A percentile compares a stretch with the other conserved stretches of the same genome.
These are phyloP conservation scores for Dictyostelium firmibasis DNA, from an alignment of 78 protist species.

Conservation along the genomic window DNA sequence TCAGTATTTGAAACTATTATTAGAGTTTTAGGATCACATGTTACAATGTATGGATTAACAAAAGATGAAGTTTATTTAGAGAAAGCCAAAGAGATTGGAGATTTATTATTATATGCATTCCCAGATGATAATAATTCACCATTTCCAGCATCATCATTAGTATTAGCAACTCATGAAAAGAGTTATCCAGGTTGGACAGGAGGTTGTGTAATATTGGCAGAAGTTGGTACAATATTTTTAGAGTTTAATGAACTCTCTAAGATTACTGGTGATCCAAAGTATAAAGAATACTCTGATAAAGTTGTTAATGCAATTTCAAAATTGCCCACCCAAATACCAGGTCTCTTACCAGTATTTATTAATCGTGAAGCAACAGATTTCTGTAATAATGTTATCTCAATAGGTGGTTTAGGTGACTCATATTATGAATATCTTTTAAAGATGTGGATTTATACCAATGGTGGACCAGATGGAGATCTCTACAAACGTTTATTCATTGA, in stretches of 20 bases:
- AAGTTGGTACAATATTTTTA: constrained; percentile 90
- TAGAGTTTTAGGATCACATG: constrained; percentile 90
- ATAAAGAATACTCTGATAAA: background rate
- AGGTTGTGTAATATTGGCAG: constrained; percentile 81
- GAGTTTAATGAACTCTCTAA: constrained; percentile 86
- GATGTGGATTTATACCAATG: constrained; percentile 60
- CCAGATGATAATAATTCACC: background rate
- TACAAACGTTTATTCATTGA: constrained; percentile 73
- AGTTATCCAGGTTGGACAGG: constrained; percentile 48
- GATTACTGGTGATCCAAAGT: constrained; percentile 67
- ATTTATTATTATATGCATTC: constrained; percentile 72
- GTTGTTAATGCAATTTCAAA: background rate
- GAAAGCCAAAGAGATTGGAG: constrained; percentile 88
- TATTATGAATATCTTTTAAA: constrained; percentile 87
- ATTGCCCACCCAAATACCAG: background rate
- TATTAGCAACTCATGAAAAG: background rate
- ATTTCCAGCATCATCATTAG: constrained; percentile 27
- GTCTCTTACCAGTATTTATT: constrained; percentile 11
- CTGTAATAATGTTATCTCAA: background rate
- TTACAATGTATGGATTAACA: constrained; percentile 87
- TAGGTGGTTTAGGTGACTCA: constrained; percentile 90
- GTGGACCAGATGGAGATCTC: background rate
- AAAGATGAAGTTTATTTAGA: constrained; percentile 66
- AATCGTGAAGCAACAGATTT: background rate
- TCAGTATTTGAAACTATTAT: constrained; percentile 92